Evolutionary conservation across 345 rosid species (phyloP).

Genomic region (Sisymbrium altissimum): DNA sequence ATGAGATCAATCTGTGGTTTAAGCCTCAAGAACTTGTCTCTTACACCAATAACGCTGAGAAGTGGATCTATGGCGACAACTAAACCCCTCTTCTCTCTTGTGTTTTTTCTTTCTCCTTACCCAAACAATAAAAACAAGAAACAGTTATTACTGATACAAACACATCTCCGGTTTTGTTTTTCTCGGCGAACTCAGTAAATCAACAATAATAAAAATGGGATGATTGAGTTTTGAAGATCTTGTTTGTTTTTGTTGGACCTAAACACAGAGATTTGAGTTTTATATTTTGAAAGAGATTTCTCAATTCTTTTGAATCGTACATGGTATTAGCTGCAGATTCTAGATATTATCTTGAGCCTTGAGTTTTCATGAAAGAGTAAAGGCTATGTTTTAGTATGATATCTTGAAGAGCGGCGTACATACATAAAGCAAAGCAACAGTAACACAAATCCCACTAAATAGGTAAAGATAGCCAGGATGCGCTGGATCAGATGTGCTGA

Average conservation of each 20-base stretch:
- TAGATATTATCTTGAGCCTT: no score
- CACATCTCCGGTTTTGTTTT: not conserved
- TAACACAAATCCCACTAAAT: no score
- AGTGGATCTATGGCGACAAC: constrained; percentile 85
- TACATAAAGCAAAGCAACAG: no score
- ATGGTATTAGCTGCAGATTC: no score
- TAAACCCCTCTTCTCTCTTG: constrained; percentile 13
- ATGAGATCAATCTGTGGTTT: constrained; percentile 92
- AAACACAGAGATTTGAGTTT: no score
- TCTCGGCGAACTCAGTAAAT: not conserved
- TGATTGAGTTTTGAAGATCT: not conserved
- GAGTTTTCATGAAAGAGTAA: no score
- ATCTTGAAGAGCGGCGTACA: no score
- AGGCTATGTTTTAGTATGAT: no score
- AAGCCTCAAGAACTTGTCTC: constrained; percentile 87
- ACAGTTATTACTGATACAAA: not conserved
- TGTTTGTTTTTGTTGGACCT: not conserved
- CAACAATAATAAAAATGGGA: constrained; percentile 11
- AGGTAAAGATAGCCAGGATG: no score
- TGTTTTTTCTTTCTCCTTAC: not conserved
- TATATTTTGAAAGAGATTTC: no score
- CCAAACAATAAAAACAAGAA: not conserved
- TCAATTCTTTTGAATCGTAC: no score
- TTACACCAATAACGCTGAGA: constrained; percentile 79
- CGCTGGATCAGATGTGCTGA: not conserved